Base-by-base conservation (phyloP, 208 protist genomes). In the Leishmania major region DNA sequence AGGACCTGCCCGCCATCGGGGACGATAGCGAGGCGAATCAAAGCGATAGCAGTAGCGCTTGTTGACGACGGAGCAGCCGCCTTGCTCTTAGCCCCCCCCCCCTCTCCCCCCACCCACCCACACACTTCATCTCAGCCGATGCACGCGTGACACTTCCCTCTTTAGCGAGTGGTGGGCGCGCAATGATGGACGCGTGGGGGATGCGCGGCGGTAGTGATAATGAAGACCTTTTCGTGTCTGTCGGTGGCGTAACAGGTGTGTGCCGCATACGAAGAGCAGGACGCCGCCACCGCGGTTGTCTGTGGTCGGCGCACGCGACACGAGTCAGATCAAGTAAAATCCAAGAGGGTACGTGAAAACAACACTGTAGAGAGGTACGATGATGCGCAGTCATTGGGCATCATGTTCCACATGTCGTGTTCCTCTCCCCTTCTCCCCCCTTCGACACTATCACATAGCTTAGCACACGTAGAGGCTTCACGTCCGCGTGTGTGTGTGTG, bases 1-100 rank as follows among this genome's bases (percentile, higher is more conserved):
- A 86, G 67, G 83, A 86, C 73, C 62, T 86, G 8, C 83, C 78
- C 3, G 53, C 83, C 6, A 17, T 86, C 28, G 53, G 62, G 45
- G 71, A 75, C 3, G 51, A 31, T 2, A 72, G 71, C 59, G 77
- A 81, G 17, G 73, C 57, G 6, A 22, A 25, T 31, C 73, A 79
- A 5, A 77, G 25, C n/a, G 82, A 70, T 25, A 43, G 28, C n/a
- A 79, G 22, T 31, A 10, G 40, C 13, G 40, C 69, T 8, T 22
- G 62, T 22, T 69, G 13, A 40, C 3, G 28, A 13, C 31, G 31
- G 15, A 31, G 31, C 62, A 25, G 31, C 31, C 13, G 13, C 2
- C 57, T 28, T 49, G 40, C 25, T 73, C 22, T 49, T n/a, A 28
- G 22, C 40, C 40, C 35, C 22, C 28, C 40, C 17, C 67, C 40